Conservation (phyloP, 768 basidiomycete genomes). For the Podaxis pistillaris region DNA sequence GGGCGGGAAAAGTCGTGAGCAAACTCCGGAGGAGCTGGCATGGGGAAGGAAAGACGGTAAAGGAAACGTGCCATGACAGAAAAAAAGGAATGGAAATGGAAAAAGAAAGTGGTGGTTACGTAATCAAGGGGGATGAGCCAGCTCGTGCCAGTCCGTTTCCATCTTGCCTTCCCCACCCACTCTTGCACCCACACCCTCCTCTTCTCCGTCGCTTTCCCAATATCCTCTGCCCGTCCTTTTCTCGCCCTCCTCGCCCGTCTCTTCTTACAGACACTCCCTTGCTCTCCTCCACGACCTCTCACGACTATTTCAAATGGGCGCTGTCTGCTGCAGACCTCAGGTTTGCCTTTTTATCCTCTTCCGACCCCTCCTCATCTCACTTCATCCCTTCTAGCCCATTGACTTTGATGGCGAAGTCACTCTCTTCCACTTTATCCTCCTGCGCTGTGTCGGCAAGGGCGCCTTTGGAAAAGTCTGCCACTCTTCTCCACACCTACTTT, state of each 20-base stretch:
- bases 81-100: neutral
- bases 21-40: neutral
- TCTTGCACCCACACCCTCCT: conserved; percentile 5
- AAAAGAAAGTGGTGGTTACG: conserved; percentile 4
- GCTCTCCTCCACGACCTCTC: conserved; percentile 6
- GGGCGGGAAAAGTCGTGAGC: conserved; percentile 52
- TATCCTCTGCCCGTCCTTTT: neutral
- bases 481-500: conserved; percentile 15
- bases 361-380: neutral
- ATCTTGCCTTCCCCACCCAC: conserved; percentile 8
- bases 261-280: neutral
- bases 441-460: conserved; percentile 97
- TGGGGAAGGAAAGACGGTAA: neutral
- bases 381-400: conserved; percentile 59
- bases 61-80: conserved; percentile 3
- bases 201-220: neutral
- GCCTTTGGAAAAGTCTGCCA: conserved; percentile 91
- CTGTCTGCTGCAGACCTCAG: conserved; percentile 81
- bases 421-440: conserved; percentile 93
- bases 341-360: conserved; percentile 35
- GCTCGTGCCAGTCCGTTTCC: conserved; percentile 6
- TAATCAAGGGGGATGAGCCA: neutral
- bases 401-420: conserved; percentile 96
- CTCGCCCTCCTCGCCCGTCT: neutral
- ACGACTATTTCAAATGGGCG: conserved; percentile 56